Percentiles rank a stretch among this genome's conserved stretches.
Evolutionary conservation across 1,284 basidiomycete species (phyloP).

Genomic region (Kwoniella shivajii): DNA sequence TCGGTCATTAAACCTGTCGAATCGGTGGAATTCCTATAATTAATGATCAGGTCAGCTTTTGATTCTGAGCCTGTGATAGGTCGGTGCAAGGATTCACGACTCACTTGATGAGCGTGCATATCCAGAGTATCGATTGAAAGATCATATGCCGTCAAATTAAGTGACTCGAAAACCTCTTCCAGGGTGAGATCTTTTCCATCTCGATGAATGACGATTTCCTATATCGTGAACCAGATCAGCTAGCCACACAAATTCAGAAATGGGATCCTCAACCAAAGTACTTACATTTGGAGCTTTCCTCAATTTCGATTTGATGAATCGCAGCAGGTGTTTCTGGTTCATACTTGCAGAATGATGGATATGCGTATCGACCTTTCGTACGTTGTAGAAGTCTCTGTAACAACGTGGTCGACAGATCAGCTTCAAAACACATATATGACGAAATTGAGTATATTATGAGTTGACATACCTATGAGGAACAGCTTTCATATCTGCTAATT

Average conservation of each 20-base stretch:
- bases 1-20: conserved; percentile 84
- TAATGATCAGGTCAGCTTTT: background rate
- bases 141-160: conserved; percentile 95
- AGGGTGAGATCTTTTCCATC: conserved; percentile 89
- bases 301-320: conserved; percentile 96
- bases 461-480: conserved; percentile 68
- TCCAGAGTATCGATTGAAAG: conserved; percentile 98
- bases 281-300: conserved; percentile 58
- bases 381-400: conserved; percentile 93
- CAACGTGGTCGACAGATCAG: background rate
- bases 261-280: background rate
- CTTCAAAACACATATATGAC: background rate
- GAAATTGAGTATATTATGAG: background rate
- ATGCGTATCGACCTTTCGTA: conserved; percentile 97
- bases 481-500: conserved; percentile 94
- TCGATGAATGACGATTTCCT: conserved; percentile 96
- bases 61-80: too few species aligned
- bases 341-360: conserved; percentile 98
- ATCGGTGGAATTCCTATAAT: conserved; percentile 77
- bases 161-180: conserved; percentile 90
- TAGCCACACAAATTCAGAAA: background rate
- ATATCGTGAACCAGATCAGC: conserved; percentile 5
- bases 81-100: background rate
- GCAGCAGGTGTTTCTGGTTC: conserved; percentile 99
- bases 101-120: conserved; percentile 94